Evolutionary conservation across 805 yeast genomes (phyloP).

Genomic region (Wickerhamomyces bovis): DNA sequence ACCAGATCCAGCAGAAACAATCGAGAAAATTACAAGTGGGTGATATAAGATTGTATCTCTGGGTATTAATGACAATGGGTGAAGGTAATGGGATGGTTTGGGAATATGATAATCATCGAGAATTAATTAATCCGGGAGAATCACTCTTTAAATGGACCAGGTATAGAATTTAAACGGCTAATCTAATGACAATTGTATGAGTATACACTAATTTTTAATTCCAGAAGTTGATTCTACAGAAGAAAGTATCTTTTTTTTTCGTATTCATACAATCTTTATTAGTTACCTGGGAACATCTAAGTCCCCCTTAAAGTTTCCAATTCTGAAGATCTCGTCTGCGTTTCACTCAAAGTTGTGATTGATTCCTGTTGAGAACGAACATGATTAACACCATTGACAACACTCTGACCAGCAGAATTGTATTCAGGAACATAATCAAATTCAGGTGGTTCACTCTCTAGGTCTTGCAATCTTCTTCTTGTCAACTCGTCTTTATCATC

Average conservation of each 20-base stretch:
- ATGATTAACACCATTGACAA: neutral
- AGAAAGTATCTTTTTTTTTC: no score
- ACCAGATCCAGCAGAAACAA: neutral
- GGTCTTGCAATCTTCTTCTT: constrained; percentile 28
- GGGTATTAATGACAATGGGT: neutral
- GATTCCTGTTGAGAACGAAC: neutral
- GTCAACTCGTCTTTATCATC: constrained; percentile 38
- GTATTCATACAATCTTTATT: neutral
- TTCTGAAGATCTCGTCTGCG: neutral
- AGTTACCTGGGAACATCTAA: neutral
- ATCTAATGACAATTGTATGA: neutral
- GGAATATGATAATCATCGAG: neutral
- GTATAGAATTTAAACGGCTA: neutral
- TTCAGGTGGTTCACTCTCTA: constrained; percentile 38
- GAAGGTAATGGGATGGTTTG: neutral
- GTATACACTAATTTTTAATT: neutral
- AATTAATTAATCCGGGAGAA: neutral
- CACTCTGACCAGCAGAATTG: constrained; percentile 4
- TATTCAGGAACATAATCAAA: constrained; percentile 25
- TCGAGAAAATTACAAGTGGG: neutral
- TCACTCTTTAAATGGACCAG: neutral
- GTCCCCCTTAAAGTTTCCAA: constrained; percentile 5
- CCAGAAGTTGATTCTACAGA: no score
- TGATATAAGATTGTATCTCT: neutral
- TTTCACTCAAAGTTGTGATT: neutral